These are phyloP conservation scores for Yamadazyma scolyti DNA, from an alignment of 805 yeast species.

Conservation along the genomic window DNA sequence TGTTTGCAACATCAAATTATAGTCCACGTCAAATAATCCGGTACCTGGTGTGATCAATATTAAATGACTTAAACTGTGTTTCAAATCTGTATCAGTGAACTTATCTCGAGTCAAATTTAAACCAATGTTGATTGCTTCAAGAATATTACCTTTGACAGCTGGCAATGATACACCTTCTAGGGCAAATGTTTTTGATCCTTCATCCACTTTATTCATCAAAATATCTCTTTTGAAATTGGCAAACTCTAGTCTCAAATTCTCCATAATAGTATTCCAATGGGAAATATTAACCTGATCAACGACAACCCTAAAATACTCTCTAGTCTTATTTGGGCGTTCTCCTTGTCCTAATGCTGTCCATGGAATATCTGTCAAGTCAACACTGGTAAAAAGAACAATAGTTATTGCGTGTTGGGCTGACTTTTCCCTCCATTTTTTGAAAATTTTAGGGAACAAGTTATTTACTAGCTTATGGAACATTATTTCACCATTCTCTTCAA, in stretches of 20 bases:
- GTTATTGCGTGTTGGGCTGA: slow-evolving; percentile 91
- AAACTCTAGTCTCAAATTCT: slow-evolving; percentile 78
- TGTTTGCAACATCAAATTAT: slow-evolving; percentile 67
- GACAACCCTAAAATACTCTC: slow-evolving; percentile 87
- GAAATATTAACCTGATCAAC: slow-evolving; percentile 90
- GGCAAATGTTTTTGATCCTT: slow-evolving; percentile 7
- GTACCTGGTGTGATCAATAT: slow-evolving; percentile 88
- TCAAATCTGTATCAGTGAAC: slow-evolving; percentile 77
- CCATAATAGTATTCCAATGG: slow-evolving; percentile 92
- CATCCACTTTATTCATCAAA: slow-evolving; percentile 35
- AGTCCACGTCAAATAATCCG: slow-evolving; percentile 90
- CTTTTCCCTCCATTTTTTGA: slow-evolving; percentile 79
- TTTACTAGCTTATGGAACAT: slow-evolving; percentile 90
- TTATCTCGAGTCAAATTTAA: slow-evolving; percentile 73
- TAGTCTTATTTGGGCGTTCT: slow-evolving; percentile 61
- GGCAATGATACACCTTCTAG: slow-evolving; percentile 72
- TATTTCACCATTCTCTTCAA: slow-evolving; percentile 94
- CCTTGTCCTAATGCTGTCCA: slow-evolving; percentile 66
- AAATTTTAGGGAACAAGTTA: slow-evolving; percentile 85
- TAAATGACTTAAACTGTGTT: slow-evolving; percentile 89
- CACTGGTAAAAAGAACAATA: slow-evolving; percentile 80
- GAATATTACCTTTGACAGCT: slow-evolving; percentile 80
- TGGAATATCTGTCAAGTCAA: slow-evolving; percentile 52
- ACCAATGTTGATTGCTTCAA: slow-evolving; percentile 85
- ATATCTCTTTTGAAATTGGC: slow-evolving; percentile 77